Evolutionary conservation across 2,329 filamentous ascomycete genomes (phyloP).

Genomic region (Sarocladium oryzae): DNA sequence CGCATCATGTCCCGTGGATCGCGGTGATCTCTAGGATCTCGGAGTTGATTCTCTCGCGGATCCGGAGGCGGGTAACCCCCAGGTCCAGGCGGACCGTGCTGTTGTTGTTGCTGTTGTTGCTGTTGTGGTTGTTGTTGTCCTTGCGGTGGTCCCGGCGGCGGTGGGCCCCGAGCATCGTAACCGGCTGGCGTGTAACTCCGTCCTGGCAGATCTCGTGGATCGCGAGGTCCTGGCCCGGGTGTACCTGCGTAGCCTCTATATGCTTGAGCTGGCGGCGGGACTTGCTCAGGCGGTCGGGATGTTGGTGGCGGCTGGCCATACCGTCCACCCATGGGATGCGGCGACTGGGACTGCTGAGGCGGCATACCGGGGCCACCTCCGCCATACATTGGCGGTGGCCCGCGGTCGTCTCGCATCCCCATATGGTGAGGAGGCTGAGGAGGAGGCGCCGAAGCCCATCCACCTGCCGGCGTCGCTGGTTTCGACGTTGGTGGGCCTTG

Average conservation of each 20-base stretch:
- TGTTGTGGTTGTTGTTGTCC: too few species aligned
- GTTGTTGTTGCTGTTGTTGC: too few species aligned
- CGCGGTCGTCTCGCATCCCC: slow-evolving; percentile 32
- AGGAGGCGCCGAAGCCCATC: slow-evolving; percentile 24
- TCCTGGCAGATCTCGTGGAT: slow-evolving; percentile 32
- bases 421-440: slow-evolving; percentile 23
- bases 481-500: slow-evolving; percentile 24
- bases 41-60: slow-evolving; percentile 18
- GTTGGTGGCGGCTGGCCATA: slow-evolving; percentile 27
- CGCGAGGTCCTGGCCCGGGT: slow-evolving; percentile 35
- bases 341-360: slow-evolving; percentile 21
- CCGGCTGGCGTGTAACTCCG: slow-evolving; percentile 40
- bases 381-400: slow-evolving; percentile 27
- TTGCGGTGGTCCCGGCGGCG: slow-evolving; percentile 23
- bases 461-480: slow-evolving; percentile 26
- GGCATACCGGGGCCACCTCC: slow-evolving; percentile 17
- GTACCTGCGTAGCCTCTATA: slow-evolving; percentile 40
- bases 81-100: not conserved
- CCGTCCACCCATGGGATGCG: slow-evolving; percentile 31
- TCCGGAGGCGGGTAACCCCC: slow-evolving; percentile 15
- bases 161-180: slow-evolving; percentile 36
- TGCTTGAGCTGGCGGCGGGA: slow-evolving; percentile 30
- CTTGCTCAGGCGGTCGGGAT: slow-evolving; percentile 35
- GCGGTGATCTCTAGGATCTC: slow-evolving; percentile 25
- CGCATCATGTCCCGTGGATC: slow-evolving; percentile 14